A percentile compares a stretch with the other conserved stretches of the same genome.
Conservation (phyloP, 2,329 filamentous ascomycete species). For the Penicillium sp. region DNA sequence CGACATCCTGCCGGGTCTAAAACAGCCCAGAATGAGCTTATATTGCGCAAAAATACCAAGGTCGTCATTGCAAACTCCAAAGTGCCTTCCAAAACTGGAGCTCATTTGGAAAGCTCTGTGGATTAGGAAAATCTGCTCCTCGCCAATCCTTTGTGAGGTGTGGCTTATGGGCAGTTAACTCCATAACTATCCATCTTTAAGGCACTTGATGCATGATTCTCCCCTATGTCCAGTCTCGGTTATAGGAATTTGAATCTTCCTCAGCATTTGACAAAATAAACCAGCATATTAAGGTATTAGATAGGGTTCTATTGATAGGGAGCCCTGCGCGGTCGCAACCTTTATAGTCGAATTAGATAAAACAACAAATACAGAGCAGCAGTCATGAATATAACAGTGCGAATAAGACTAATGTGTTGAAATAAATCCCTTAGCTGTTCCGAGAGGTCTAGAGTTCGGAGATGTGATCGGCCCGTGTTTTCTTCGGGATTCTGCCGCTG, state of each 20-base stretch:
- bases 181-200: too few species aligned
- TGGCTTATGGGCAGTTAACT: neutral
- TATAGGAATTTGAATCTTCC: too few species aligned
- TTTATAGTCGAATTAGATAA: neutral
- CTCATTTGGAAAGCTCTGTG: neutral
- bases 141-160: neutral
- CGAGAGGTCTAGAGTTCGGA: neutral
- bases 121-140: neutral
- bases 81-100: neutral
- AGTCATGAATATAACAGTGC: too few species aligned
- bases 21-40: neutral
- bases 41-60: neutral
- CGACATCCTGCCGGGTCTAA: neutral
- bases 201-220: neutral
- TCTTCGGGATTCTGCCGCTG: constrained; percentile 9
- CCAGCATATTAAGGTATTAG: neutral
- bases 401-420: neutral
- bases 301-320: neutral
- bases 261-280: too few species aligned
- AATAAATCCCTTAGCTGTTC: neutral
- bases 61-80: neutral
- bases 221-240: neutral
- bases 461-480: constrained; percentile 4
- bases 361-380: neutral
- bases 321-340: neutral